Percentiles rank a stretch among this genome's conserved stretches.
These are phyloP conservation scores for Salvia miltiorrhiza DNA, from an alignment of 257 asterid genomes.

Conservation along the genomic window DNA sequence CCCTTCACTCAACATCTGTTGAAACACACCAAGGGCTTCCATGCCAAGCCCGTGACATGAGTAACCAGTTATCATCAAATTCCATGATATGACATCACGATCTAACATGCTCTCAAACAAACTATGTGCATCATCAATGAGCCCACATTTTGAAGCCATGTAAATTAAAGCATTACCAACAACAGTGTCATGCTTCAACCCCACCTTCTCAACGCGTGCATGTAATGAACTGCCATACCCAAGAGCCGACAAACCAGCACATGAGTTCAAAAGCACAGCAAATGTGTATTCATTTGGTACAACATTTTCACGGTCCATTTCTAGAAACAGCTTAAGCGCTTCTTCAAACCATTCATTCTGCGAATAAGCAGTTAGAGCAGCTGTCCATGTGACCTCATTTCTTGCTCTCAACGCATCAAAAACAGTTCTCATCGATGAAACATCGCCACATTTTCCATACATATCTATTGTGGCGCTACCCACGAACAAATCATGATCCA, in stretches of 20 bases:
- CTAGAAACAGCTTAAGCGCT: slow-evolving; percentile 50
- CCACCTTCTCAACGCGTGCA: slow-evolving; percentile 54
- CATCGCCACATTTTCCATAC: slow-evolving; percentile 81
- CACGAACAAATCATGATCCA: slow-evolving; percentile 47
- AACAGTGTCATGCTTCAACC: slow-evolving; percentile 39
- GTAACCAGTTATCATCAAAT: slow-evolving; percentile 66
- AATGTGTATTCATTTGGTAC: slow-evolving; percentile 76
- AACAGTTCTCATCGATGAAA: slow-evolving; percentile 35
- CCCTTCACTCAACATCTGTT: slow-evolving; percentile 48
- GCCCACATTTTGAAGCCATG: slow-evolving; percentile 71
- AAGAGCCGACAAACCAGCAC: slow-evolving; percentile 68
- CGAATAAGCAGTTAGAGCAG: slow-evolving; percentile 62
- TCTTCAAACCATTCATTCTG: slow-evolving; percentile 78
- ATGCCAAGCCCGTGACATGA: slow-evolving; percentile 74
- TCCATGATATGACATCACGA: slow-evolving; percentile 69
- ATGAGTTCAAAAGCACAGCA: slow-evolving; percentile 63
- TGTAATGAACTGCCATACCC: slow-evolving; percentile 71
- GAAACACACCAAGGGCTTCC: slow-evolving; percentile 56
- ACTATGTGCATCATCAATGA: slow-evolving; percentile 46
- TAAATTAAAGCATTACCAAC: slow-evolving; percentile 67
- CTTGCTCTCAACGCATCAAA: slow-evolving; percentile 39
- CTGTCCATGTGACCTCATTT: slow-evolving; percentile 76
- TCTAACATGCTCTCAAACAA: slow-evolving; percentile 41
- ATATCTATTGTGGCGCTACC: slow-evolving; percentile 65
- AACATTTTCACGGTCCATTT: slow-evolving; percentile 50